These are phyloP conservation scores for Silene coronaria DNA, from an alignment of 179 eudicot genomes.

Conservation along the genomic window DNA sequence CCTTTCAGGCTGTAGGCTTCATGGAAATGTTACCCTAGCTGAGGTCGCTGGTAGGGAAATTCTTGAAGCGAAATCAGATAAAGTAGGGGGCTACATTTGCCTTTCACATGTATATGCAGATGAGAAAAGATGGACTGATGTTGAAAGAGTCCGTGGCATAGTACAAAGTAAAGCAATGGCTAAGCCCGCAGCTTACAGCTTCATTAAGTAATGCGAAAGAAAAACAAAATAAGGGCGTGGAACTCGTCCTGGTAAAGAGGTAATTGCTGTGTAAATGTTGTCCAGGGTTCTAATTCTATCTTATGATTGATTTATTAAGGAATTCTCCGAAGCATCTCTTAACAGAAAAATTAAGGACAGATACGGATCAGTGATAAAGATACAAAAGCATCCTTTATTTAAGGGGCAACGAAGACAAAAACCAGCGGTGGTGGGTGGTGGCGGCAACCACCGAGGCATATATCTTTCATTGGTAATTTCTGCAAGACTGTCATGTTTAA, in stretches of 20 bases:
- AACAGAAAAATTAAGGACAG: neutral
- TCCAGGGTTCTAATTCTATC: neutral
- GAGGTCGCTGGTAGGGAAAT: conserved; percentile 23
- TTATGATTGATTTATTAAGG: neutral
- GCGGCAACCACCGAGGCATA: too few species aligned
- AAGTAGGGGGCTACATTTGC: conserved; percentile 25
- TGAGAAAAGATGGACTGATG: conserved; percentile 31
- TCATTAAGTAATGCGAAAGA: neutral
- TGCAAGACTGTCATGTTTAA: too few species aligned
- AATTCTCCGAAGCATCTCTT: too few species aligned
- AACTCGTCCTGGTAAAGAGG: neutral
- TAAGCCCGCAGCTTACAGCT: conserved; percentile 22
- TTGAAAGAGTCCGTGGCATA: conserved; percentile 19
- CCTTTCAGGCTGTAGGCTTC: conserved; percentile 27
- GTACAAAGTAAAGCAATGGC: conserved; percentile 19
- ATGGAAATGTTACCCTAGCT: conserved; percentile 25
- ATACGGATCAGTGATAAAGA: too few species aligned
- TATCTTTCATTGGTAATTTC: too few species aligned
- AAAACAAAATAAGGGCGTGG: neutral
- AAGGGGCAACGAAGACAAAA: neutral
- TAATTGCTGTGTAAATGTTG: neutral
- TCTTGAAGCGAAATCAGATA: conserved; percentile 16
- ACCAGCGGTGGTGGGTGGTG: neutral
- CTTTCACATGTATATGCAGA: conserved; percentile 32
- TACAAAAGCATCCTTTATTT: neutral